phyloP scores from a whole-genome alignment of 495 filamentous ascomycete species.

The Penicillium maclennaniae region DNA sequence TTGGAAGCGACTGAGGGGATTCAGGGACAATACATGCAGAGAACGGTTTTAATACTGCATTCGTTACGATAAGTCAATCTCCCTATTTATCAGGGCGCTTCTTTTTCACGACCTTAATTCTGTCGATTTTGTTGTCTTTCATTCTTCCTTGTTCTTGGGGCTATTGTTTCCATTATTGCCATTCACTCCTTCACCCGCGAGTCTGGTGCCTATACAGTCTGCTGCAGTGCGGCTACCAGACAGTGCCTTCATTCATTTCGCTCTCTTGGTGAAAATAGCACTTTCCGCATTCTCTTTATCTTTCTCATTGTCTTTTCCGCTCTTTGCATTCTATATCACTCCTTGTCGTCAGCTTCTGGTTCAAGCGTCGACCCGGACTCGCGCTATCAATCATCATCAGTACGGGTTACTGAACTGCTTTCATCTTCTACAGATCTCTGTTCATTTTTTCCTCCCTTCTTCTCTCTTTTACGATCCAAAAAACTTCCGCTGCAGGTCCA shows the following conservation, averaged over 20 bases:
- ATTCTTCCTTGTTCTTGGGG: neutral
- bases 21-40: constrained; percentile 11
- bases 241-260: constrained; percentile 15
- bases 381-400: constrained; percentile 14
- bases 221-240: constrained; percentile 5
- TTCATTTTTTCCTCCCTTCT: too few relatives aligned
- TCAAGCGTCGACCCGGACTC: constrained; percentile 2
- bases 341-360: constrained; percentile 19
- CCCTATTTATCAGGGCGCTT: neutral
- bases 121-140: constrained; percentile 4
- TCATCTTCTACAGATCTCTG: constrained; percentile 5
- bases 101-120: neutral
- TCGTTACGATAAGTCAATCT: neutral
- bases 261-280: neutral
- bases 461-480: neutral
- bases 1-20: constrained; percentile 10
- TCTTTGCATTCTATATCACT: neutral
- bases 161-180: constrained; percentile 1
- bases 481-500: constrained; percentile 35
- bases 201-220: neutral
- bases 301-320: neutral
- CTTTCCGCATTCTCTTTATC: neutral
- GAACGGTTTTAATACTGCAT: neutral
- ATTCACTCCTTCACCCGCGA: constrained; percentile 1
- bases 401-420: constrained; percentile 34